These are phyloP conservation scores for Colletotrichum sp. DNA, from an alignment of 2,329 filamentous ascomycete genomes.

Conservation along the genomic window DNA sequence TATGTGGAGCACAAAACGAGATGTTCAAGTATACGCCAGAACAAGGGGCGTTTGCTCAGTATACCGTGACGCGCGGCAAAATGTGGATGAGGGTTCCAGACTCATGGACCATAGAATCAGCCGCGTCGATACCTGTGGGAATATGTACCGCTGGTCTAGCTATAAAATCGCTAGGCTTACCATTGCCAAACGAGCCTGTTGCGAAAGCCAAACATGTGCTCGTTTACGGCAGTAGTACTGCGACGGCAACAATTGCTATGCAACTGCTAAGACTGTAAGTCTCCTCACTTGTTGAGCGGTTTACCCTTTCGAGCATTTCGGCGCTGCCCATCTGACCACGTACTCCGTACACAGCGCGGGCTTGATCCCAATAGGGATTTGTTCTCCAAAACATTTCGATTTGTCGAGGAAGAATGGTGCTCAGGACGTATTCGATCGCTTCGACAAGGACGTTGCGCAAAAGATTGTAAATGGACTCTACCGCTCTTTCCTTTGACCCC, in stretches of 20 bases:
- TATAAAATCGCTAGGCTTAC: background rate
- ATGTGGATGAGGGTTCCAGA: background rate
- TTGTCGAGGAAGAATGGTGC: background rate
- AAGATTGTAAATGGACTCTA: background rate
- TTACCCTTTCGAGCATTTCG: background rate
- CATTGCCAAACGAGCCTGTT: slow-evolving; percentile 18
- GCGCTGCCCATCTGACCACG: background rate
- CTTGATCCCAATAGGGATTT: slow-evolving; percentile 27
- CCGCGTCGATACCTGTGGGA: background rate
- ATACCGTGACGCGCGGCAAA: background rate
- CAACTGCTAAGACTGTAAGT: slow-evolving; percentile 32
- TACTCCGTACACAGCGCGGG: slow-evolving; percentile 31
- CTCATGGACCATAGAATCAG: background rate
- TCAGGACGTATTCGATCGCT: slow-evolving; percentile 38
- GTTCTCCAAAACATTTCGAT: background rate
- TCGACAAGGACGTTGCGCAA: background rate
- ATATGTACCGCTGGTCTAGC: background rate
- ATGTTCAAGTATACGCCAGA: slow-evolving; percentile 10
- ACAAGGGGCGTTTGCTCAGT: background rate
- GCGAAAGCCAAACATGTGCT: background rate
- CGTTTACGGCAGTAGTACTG: background rate
- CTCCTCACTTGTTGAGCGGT: background rate
- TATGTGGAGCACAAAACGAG: slow-evolving; percentile 24
- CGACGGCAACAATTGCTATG: background rate
- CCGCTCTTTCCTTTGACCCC: background rate